Percentiles rank a stretch among this genome's conserved stretches.
These are phyloP conservation scores for Cyclaneusma minus DNA, from an alignment of 2,329 filamentous ascomycete genomes.

Conservation along the genomic window DNA sequence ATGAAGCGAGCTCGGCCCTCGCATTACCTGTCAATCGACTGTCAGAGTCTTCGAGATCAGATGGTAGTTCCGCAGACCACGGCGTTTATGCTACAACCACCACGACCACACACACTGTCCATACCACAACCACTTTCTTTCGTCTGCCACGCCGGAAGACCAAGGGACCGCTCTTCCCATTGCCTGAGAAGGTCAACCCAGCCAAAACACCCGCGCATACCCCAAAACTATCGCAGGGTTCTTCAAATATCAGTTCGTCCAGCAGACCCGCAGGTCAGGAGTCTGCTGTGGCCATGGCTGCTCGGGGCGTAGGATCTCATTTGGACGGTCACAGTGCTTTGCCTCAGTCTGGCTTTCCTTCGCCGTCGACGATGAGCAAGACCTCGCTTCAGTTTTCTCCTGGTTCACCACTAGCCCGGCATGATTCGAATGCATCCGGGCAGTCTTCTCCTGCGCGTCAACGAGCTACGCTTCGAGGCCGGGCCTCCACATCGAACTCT, in stretches of 20 bases:
- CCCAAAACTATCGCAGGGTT: slow-evolving; percentile 22
- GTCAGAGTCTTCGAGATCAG: slow-evolving; percentile 82
- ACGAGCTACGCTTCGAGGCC: slow-evolving; percentile 46
- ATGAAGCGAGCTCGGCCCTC: slow-evolving; percentile 44
- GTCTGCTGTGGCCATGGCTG: slow-evolving; percentile 24
- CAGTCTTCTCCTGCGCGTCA: slow-evolving; percentile 54
- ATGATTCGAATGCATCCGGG: slow-evolving; percentile 46
- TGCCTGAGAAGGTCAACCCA: slow-evolving; percentile 58
- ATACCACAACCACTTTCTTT: slow-evolving; percentile 62
- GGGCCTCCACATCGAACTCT: slow-evolving; percentile 85
- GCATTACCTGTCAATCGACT: slow-evolving; percentile 48
- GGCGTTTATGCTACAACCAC: slow-evolving; percentile 39
- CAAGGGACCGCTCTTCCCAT: slow-evolving; percentile 64
- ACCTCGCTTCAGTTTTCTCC: slow-evolving; percentile 18
- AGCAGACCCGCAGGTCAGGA: slow-evolving; percentile 19
- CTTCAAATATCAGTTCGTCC: slow-evolving; percentile 29
- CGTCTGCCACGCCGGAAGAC: slow-evolving; percentile 64
- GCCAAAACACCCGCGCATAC: slow-evolving; percentile 20
- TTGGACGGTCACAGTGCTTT: slow-evolving; percentile 7
- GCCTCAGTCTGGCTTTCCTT: slow-evolving; percentile 14
- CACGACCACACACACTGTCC: slow-evolving; percentile 46
- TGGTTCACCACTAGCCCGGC: slow-evolving; percentile 32
- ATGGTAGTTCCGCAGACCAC: slow-evolving; percentile 62
- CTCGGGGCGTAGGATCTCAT: slow-evolving; percentile 9
- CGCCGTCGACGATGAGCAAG: slow-evolving; percentile 9